Percentiles rank a stretch among this genome's conserved stretches.
Conservation (phyloP, 345 rosid species). For the Gossypium stocksii region DNA sequence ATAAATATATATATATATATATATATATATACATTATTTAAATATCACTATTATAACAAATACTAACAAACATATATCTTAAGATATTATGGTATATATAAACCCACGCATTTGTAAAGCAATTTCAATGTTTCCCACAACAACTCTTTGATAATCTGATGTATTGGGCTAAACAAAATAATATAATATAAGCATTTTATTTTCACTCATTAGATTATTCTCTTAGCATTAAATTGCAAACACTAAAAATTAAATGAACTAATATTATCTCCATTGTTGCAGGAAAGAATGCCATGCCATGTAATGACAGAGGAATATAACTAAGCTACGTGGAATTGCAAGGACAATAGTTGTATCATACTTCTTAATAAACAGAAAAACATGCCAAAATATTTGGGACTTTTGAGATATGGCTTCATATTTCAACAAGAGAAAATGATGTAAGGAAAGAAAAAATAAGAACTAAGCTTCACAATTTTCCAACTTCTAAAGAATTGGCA, state of each 20-base stretch:
- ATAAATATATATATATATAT: no score
- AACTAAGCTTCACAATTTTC: background rate
- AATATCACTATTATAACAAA: no score
- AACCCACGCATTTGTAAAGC: no score
- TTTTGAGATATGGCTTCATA: no score
- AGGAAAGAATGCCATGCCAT: background rate
- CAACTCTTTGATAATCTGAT: constrained; percentile 61
- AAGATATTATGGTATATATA: no score
- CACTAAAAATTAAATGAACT: background rate
- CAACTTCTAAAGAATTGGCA: background rate
- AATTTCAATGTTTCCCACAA: no score
- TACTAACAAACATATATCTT: no score
- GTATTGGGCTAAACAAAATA: constrained; percentile 57
- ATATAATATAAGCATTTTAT: constrained; percentile 13
- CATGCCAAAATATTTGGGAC: no score
- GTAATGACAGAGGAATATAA: background rate
- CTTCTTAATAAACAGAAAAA: background rate
- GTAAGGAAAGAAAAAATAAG: background rate
- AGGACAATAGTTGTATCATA: background rate
- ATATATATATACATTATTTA: no score
- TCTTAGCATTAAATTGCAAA: background rate
- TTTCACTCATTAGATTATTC: background rate
- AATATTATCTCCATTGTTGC: background rate
- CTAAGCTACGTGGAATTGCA: background rate
- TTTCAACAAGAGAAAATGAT: background rate